These are phyloP conservation scores for Dioscorea cayenensis DNA, from an alignment of 116 monocot genomes.

Conservation along the genomic window DNA sequence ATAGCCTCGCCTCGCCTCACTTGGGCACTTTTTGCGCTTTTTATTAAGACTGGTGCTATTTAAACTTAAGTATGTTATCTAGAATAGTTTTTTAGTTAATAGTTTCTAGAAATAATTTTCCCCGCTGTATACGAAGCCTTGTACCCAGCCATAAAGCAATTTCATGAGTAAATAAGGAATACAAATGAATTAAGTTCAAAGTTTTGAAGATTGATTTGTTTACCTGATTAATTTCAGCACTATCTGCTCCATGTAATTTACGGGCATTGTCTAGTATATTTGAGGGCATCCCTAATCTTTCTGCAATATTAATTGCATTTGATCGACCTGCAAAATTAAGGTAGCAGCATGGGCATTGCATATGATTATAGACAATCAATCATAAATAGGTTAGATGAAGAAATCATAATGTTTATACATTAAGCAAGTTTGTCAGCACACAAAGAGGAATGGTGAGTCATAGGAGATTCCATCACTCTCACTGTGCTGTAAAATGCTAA, in stretches of 20 bases:
- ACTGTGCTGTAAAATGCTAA: not conserved
- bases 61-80: too few relatives aligned
- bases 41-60: too few relatives aligned
- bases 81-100: too few relatives aligned
- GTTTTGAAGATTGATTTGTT: not conserved
- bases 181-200: not conserved
- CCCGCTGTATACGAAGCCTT: too few relatives aligned
- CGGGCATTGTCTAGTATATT: slow-evolving; percentile 48
- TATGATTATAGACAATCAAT: not conserved
- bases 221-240: slow-evolving; percentile 77
- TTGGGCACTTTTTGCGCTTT: too few relatives aligned
- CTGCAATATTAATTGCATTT: slow-evolving; percentile 84
- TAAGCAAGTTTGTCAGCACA: not conserved
- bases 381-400: not conserved
- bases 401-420: not conserved
- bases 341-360: not conserved
- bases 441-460: not conserved
- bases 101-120: too few relatives aligned
- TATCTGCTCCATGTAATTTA: slow-evolving; percentile 53
- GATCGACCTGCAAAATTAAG: slow-evolving; percentile 59
- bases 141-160: too few relatives aligned
- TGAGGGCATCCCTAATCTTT: slow-evolving; percentile 56
- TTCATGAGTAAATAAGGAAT: not conserved
- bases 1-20: too few relatives aligned
- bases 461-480: not conserved